These are phyloP conservation scores for Trichoderma asperelloides DNA, from an alignment of 495 filamentous ascomycete species.

Conservation along the genomic window DNA sequence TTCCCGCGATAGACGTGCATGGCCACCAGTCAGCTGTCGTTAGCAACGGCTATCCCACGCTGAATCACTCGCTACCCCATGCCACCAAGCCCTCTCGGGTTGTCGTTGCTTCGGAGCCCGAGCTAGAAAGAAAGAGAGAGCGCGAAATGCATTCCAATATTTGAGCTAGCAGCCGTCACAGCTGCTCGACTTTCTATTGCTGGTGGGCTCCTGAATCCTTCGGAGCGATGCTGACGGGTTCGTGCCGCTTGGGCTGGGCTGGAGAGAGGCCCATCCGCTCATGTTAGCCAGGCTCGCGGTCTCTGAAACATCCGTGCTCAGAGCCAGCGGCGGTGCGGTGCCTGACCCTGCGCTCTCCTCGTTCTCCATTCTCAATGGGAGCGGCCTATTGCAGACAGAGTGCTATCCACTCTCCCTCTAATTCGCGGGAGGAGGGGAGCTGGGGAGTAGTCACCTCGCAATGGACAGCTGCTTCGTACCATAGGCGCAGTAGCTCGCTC, in stretches of 20 bases:
- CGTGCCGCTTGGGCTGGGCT: neutral
- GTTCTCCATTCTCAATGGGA: neutral
- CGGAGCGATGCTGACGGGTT: conserved; percentile 2
- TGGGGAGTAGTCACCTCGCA: too few relatives aligned
- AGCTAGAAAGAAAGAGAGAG: neutral
- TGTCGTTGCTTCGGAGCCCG: neutral
- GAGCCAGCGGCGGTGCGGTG: neutral
- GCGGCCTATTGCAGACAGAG: neutral
- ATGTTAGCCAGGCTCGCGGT: neutral
- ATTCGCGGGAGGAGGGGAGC: neutral
- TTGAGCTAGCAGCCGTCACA: neutral
- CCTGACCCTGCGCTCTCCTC: neutral
- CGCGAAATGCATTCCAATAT: neutral
- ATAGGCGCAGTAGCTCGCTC: neutral
- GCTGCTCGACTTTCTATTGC: neutral
- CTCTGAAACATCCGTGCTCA: conserved; percentile 5
- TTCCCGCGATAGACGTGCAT: conserved; percentile 5
- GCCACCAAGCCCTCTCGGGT: neutral
- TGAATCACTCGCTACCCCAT: neutral
- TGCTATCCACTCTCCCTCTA: neutral
- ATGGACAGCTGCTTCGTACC: neutral
- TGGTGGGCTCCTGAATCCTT: conserved; percentile 2
- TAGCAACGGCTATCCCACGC: neutral
- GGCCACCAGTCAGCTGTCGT: neutral
- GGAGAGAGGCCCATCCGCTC: neutral